These are phyloP conservation scores for Botrytis paeoniae DNA, from an alignment of 2,329 filamentous ascomycete species.

Conservation along the genomic window DNA sequence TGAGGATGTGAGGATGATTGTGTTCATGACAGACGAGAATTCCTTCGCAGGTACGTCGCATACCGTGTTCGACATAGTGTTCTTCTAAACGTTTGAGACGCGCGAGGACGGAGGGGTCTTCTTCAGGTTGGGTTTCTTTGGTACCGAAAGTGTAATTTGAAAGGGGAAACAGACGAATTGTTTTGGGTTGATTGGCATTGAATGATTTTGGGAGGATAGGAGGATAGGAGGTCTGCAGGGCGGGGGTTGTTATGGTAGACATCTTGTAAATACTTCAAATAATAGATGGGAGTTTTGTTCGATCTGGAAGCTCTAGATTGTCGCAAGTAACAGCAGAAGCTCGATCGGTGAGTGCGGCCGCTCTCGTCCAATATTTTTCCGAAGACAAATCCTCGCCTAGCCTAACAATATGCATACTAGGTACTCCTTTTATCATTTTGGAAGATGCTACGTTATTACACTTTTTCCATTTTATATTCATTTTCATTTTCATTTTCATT, in stretches of 20 bases:
- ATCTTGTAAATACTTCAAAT: constrained; percentile 47
- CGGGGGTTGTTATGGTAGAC: constrained; percentile 78
- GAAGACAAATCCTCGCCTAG: constrained; percentile 5
- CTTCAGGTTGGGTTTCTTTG: constrained; percentile 96
- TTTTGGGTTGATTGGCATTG: constrained; percentile 82
- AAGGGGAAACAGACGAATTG: constrained; percentile 87
- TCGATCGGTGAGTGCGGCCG: constrained; percentile 13
- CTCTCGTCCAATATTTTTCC: background rate
- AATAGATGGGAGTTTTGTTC: background rate
- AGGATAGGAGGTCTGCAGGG: constrained; percentile 73
- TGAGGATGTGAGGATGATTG: constrained; percentile 97
- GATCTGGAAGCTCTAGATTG: constrained; percentile 3
- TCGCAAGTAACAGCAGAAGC: constrained; percentile 2
- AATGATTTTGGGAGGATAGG: constrained; percentile 80
- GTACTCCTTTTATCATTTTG: background rate
- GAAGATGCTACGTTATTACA: background rate
- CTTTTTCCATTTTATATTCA: background rate
- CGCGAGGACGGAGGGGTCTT: constrained; percentile 92
- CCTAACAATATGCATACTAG: background rate
- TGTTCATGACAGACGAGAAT: constrained; percentile 98
- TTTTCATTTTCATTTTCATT: too few species aligned
- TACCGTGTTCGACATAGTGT: constrained; percentile 87
- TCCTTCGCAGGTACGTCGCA: constrained; percentile 95
- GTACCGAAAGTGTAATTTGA: constrained; percentile 99
- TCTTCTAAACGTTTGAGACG: constrained; percentile 93